Evolutionary conservation across 2,329 filamentous ascomycete genomes (phyloP), one percentile per base, ranked within the genome.

Genomic region (Tympanopsis confertula): DNA sequence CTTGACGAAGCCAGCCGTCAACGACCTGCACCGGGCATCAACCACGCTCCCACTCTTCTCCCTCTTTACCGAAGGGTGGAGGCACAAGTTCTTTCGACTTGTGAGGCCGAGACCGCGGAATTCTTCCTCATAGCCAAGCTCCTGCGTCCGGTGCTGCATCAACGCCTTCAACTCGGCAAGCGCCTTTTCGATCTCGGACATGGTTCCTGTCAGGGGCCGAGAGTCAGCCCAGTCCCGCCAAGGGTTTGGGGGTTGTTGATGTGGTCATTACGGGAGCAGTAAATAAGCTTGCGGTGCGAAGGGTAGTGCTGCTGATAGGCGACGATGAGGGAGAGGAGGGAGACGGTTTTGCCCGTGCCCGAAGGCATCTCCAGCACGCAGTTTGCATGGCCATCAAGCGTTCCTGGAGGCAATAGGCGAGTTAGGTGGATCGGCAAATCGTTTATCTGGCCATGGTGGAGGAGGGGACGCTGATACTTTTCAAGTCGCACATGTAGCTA

Each of bases 161-260:
- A 98, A 63, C 18, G 80, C 80, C 56, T 91, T 87, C 49, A 98
- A 58, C 59, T 98, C 91, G 10, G 86, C 85, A 37, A 98, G 63
- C 0, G 93, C 91, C 63, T 98, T 98, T 57, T 98, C 91, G 52
- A 98, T 98, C 64, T 98, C 91, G 24, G 91, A 98, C 88, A 98
- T 98, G 40, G 91, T 26, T n/a, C 22, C 22, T 26, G 22, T 10
- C 7, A 26, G 22, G 22, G n/a, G n/a, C n/a, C 22, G 22, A 26
- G 22, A 26, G 22, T n/a, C n/a, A n/a, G n/a, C n/a, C n/a, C n/a
- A n/a, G n/a, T n/a, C n/a, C n/a, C n/a, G n/a, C n/a, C n/a, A n/a
- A n/a, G n/a, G n/a, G n/a, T n/a, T n/a, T n/a, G n/a, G n/a, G n/a
- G n/a, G n/a, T n/a, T n/a, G n/a, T n/a, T n/a, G n/a, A n/a, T 19